Evolutionary conservation across 1,284 basidiomycete species (phyloP), one percentile per base, ranked within the genome.

Genomic region (Grifola frondosa): DNA sequence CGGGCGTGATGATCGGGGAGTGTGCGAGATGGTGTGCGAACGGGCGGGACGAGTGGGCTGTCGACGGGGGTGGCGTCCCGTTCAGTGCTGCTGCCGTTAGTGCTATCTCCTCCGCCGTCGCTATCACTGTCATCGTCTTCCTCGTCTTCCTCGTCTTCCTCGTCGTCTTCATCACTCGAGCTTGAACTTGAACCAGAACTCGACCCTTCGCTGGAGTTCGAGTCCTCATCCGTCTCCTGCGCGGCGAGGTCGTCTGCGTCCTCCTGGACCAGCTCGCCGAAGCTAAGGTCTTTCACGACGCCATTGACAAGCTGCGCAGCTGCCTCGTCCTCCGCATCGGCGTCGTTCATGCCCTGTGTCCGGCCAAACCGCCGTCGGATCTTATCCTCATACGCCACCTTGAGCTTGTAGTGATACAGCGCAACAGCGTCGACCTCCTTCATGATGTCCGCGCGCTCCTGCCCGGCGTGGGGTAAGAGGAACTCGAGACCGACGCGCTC

Each of bases 351-450:
- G 34, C 63, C 71, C 53, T 79, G 73, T 13, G 71, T 74, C 41
- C 77, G 75, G 29, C 81, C 80, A 63, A 97, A 92, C 23, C 92
- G 78, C 38, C 84, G 74, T 20, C 90, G 76, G 30, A 97, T 72
- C 67, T 91, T 93, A 58, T 87, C 87, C 64, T 97, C 94, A 58
- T 96, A 88, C 11, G 88, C 76, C 20, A 96, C 74, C 69, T 97
- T 97, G 50, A 94, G 78, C 62, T 87, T 83, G 68, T 96, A 95
- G 65, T 97, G 93, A 60, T 97, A 94, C 41, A 85, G 70, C 15
- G 92, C 87, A 36, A 97, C 78, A 41, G 78, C 76, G 65, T 97
- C 94, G 3, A 97, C 80, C 63, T 97, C 94, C 31, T 73, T 70
- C 57, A 97, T 70, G 52, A 97, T 81, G n/a, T 74, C 78, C 24